Base-by-base conservation (phyloP, 371 early-diverging fungal genomes). In the Apophysomyces variabilis region DNA sequence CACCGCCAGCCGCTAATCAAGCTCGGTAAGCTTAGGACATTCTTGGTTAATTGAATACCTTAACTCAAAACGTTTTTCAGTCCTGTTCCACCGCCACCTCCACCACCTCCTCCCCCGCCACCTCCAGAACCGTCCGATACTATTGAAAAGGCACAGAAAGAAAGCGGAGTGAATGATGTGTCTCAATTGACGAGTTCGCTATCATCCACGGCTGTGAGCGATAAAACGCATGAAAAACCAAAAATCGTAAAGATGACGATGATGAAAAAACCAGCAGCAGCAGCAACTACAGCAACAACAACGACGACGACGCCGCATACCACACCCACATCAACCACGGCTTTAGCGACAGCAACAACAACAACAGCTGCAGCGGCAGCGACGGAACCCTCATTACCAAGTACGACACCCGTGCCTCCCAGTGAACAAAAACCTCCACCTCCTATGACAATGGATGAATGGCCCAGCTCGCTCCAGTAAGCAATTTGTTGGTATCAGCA, bases 391-490 rank as follows among this genome's bases (percentile, higher is more conserved):
- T 26, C 32, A 26, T 26, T 26, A 26, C 32, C 32, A 26, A 26
- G 32, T 26, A 26, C 32, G 32, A 26, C 32, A 1, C 32, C 32
- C 3, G 32, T 3, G 32, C 32, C 32, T 26, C 32, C 32, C 32
- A 26, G 32, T 26, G 65, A 71, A 61, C 59, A 54, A n/a, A 62
- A 58, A 38, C 64, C 67, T 26, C 32, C 32, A 8, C 61, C 58
- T 46, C 58, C 57, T 38, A 32, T 59, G 18, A 43, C 79, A 4
- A 66, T 61, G 5, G 79, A 76, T 39, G 63, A 70, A 14, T 81
- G 82, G 79, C 82, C 82, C 26, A 70, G 75, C 5, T 75, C 79
- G 21, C 70, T 82, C 54, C 67, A 82, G 82, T 82, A 70, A 65
- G 71, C 46, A 9, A 18, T 36, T 41, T 11, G 8, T 11, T 35